Conservation (phyloP, 495 filamentous ascomycete species). For the Physcia stellaris region DNA sequence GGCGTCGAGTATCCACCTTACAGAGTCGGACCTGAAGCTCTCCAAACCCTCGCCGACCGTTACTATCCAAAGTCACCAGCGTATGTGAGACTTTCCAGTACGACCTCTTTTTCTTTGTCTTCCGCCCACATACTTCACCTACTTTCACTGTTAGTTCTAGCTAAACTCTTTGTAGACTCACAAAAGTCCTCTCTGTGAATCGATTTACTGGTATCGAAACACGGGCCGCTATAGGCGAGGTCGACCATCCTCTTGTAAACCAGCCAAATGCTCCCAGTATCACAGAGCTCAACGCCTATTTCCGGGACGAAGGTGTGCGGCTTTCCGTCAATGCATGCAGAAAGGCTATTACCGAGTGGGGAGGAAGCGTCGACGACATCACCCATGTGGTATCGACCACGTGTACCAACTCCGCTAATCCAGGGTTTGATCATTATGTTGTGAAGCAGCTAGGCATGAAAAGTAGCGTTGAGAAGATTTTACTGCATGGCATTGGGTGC, state of each 20-base stretch:
- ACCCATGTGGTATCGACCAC: conserved; percentile 56
- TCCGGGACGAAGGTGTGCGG: conserved; percentile 43
- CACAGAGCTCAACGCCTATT: conserved; percentile 36
- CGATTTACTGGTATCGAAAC: conserved; percentile 48
- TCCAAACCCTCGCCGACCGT: conserved; percentile 16
- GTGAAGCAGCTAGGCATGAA: conserved; percentile 37
- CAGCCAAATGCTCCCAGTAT: conserved; percentile 38
- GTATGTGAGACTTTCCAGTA: conserved; percentile 10
- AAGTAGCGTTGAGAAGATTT: conserved; percentile 37
- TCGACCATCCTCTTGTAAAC: conserved; percentile 43
- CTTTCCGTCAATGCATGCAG: conserved; percentile 40
- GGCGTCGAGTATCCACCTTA: conserved; percentile 20
- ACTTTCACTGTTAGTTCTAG: conserved; percentile 5
- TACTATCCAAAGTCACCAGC: conserved; percentile 17
- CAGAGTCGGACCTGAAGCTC: conserved; percentile 13
- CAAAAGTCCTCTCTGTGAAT: conserved; percentile 48
- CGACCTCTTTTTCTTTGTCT: conserved; percentile 6
- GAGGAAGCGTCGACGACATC: conserved; percentile 32
- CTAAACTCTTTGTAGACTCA: conserved; percentile 14
- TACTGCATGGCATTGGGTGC: conserved; percentile 51
- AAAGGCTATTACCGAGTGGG: conserved; percentile 45
- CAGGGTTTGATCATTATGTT: conserved; percentile 53
- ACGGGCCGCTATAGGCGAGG: conserved; percentile 42
- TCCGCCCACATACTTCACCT: not conserved
- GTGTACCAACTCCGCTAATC: conserved; percentile 54